Base-by-base conservation (phyloP, 805 yeast genomes). In the Torulaspora maleeae region DNA sequence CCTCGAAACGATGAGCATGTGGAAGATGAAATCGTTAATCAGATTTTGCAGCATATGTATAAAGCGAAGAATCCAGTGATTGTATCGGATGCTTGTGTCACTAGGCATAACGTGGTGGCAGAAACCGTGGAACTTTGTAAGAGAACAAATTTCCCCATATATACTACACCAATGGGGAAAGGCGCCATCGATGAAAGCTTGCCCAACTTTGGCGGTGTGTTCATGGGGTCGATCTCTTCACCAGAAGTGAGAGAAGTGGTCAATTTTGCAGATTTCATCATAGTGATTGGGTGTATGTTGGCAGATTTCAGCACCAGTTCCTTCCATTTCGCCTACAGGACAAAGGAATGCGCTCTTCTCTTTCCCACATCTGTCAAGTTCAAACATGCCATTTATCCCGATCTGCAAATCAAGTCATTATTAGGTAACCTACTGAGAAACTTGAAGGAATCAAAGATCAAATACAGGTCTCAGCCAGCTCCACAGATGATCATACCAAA, bases 1-100 rank as follows among this genome's bases (percentile, higher is more conserved):
- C 30, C 34, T 2, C 50, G 47, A 15, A 37, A 57, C 33, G 55
- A 54, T 16, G 61, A 53, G 25, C 59, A 51, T 5, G 54, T 59
- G 19, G 70, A 70, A 38, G 61, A 64, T 22, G 58, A 55, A 28
- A 62, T 76, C 22, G 56, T 54, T 15, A 76, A 70, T 2, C 65
- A 67, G 17, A 78, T 85, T 36, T 64, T 82, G 34, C 54, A 61
- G 7, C 73, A 64, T 33, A 56, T 86, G 27, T 74, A 79, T 57
- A 46, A 60, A 1, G 58, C 86, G 16, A 52, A 66, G 46, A 71
- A 64, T 27, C 89, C 91, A 8, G 73, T 80, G 4, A 64, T 86
- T 16, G 58, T 85, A 27, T 82, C 76, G 13, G 95, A 86, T 60
- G 73, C 79, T 16, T 72, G 85, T 47, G 75, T 83, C 12, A 74